Base-by-base conservation (phyloP, 2,329 filamentous ascomycete species). In the Grosmannia clavigera region DNA sequence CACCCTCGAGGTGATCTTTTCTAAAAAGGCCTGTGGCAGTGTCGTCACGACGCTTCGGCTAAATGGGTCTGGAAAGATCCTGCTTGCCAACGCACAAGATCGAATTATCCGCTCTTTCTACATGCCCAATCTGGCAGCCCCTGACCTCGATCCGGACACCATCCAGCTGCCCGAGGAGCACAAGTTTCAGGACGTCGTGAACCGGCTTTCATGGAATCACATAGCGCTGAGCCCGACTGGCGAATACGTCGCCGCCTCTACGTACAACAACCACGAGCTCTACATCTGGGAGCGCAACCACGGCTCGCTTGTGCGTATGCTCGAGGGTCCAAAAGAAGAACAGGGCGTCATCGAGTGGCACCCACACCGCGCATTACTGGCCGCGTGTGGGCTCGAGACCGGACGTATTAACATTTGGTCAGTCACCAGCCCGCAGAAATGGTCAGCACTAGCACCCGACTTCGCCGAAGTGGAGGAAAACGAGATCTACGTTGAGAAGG, bases 381-480 rank as follows among this genome's bases (percentile, higher is more conserved):
- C 90, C 3, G 94, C 92, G 19, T 95, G 92, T 65, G 92, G 94
- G 3, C 79, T 97, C 5, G 95, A 99, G 73, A 92, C 89, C 0
- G 94, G 94, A 7, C 84, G 89, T 59, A 90, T 99, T 69, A 96
- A 95, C 74, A 88, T 96, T 40, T 99, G 94, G 94, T 92, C 90
- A 5, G 94, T 96, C 60, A 85, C 92, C 50, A 94, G 90, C 59
- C 92, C 94, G 11, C 95, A 99, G 70, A 88, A 94, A 67, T 99
- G 94, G 95, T 96, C 92, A 19, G 92, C 94, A 1, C 80, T 99
- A 35, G 95, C 95, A 6, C 94, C 94, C 0, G 95, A 99, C 73
- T 99, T 99, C 72, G 88, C 86, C 50, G 94, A 99, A 72, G 91
- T 99, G 16, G 94, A 99, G 73, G 94, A 99, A 73, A 99, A 99